Evolutionary conservation across 1,284 basidiomycete species (phyloP), one percentile per base, ranked within the genome.

Genomic region (Microbotryum lychnidis-dioicae): DNA sequence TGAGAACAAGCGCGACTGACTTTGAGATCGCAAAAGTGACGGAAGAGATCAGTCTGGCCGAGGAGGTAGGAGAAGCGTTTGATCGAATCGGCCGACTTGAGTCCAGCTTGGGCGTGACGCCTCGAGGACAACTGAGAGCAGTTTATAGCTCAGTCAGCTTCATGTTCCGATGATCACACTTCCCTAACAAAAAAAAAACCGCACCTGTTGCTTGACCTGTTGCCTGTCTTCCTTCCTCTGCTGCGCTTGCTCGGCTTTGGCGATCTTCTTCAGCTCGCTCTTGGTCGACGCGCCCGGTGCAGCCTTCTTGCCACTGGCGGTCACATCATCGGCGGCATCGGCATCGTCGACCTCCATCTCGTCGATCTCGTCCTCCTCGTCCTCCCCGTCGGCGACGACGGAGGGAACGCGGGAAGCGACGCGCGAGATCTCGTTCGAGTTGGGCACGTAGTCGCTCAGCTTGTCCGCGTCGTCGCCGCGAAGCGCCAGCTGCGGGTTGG

Each of bases 11-110:
- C 79, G 55, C 37, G 1, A 42, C 37, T 10, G 46, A 87, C 89
- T 81, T 94, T 93, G 76, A 94, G 86, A 73, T 94, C 89, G 9
- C 94, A 88, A 71, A 97, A 97, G 75, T 96, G 92, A 71, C 90
- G 89, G 79, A 97, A 97, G 20, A 96, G 80, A 70, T 97, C 93
- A 0, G 91, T 97, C 76, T 97, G 91, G 8, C 92, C 93, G 0
- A 97, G 82, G 20, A 97, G 82, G 75, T 94, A 96, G 9, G 88
- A 90, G 75, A 96, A 97, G 16, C 91, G 86, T 76, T 96, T 97
- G 70, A 96, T 87, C 37, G 91, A 89, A 73, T 96, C 92, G n/a
- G 88, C 79, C 42, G 91, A 82, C 89, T 94, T 67, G 60, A 66
- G 67, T 6, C 60, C 46, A 0, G 60, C 58, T 50, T 68, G 64